Base-by-base conservation (phyloP, 2,329 filamentous ascomycete genomes). In the Pseudonectria buxi region DNA sequence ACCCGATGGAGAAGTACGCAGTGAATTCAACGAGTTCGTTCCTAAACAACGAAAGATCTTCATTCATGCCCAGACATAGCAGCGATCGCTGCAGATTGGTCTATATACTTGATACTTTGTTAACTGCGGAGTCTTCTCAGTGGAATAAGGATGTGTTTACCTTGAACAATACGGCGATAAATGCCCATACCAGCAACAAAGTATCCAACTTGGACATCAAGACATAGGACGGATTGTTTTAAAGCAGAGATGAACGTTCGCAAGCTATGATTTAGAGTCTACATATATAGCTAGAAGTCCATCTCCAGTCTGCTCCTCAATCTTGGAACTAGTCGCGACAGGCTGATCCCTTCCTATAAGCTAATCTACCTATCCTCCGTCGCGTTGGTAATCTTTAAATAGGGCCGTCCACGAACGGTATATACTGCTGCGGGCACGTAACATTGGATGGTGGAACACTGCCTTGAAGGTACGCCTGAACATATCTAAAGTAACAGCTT, bases 401-500 rank as follows among this genome's bases (percentile, higher is more conserved):
- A 25, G 25, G 7, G 18, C 31, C 10, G 30, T 45, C 39, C 12
- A 46, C 40, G 32, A 58, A 58, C 32, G 56, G 55, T 13, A 37
- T 35, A 28, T 50, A 48, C 43, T 57, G 46, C 44, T 51, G 54
- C 24, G 55, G 37, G 44, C 59, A 63, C 36, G 50, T 61, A 29
- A 31, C 53, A 40, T 59, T 57, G 29, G 53, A 33, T 12, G 47
- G 25, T 36, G 58, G 57, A 41, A 62, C 41, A 32, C 34, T 41
- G 35, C 58, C 61, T 43, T 51, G 45, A 33, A 62, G 32, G 43
- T 63, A 64, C 40, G 51, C 55, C 46, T 62, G 61, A 39, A 64
- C 41, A 46, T 62, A 45, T 39, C 16, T 47, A 48, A 59, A 55
- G 44, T 62, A 63, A 42, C 59, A 63, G 30, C 41, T 32, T 26